Evolutionary conservation across 108 stramenopile species (phyloP), one percentile per base, ranked within the genome.

Genomic region (Cyclotella kingstonii): DNA sequence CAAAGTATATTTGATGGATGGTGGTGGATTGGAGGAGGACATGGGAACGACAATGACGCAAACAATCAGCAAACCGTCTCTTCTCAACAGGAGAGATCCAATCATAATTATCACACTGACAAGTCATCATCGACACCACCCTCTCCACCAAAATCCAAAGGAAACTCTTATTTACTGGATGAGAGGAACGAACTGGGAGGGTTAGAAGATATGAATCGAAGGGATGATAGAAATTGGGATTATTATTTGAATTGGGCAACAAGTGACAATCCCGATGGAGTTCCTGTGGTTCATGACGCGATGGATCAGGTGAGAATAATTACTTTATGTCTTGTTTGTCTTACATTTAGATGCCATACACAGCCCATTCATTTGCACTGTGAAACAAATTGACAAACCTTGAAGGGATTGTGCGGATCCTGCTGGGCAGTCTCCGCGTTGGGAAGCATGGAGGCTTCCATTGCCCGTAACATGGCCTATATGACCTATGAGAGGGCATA

Each of bases 401-500:
- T 2, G 34, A 73, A 92, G 84, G 91, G 90, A 5, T 39, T 52
- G 27, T 96, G 95, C 73, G 95, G 96, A 15, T 88, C 84, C 0
- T 99, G 98, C 81, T 99, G 97, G 96, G 95, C 98, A 7, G 96
- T 98, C 58, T 87, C 94, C n/a, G 90, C 97, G 6, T 87, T 95
- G 3, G 98, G 96, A 0, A 81, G 91, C 15, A 53, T 97, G 57
- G 97, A 98, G 79, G 90, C 95, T 12, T 82, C 80, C 60, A 79
- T 77, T 4, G 80, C 79, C 3, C 84, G 90, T 0, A 73, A 67
- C 38, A 66, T 66, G 41, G 90, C 86, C 1, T 72, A 59, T 29
- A 59, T 74, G 6, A 78, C 63, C 17, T 81, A 76, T 25, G 46
- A 73, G 33, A 72, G 58, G 26, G 67, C 62, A 23, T 70, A 63